Evolutionary conservation across 305 asterid species (phyloP).

Genomic region (Fraxinus velutina): DNA sequence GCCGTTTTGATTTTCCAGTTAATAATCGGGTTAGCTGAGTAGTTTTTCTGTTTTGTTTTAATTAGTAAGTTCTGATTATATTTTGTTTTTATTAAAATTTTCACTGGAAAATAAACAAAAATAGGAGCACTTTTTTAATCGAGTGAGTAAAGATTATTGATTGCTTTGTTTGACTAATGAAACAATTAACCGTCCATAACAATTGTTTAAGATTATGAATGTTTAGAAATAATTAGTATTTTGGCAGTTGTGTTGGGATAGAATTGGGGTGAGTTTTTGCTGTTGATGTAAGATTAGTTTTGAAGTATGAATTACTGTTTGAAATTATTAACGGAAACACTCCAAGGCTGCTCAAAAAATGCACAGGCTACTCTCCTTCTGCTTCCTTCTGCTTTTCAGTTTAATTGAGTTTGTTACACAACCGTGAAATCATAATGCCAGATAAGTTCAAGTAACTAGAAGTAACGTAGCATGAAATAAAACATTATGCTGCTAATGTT

Average conservation of each 20-base stretch:
- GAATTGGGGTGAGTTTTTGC: neutral
- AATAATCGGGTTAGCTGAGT: conserved; percentile 32
- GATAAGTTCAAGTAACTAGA: conserved; percentile 2
- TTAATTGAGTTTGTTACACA: conserved; percentile 5
- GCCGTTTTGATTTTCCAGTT: conserved; percentile 4
- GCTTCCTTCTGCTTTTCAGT: neutral
- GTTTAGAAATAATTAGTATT: neutral
- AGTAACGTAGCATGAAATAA: neutral
- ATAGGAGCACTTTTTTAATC: neutral
- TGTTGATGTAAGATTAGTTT: neutral
- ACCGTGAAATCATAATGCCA: neutral
- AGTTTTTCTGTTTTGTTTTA: neutral
- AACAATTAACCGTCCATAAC: neutral
- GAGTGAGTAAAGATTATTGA: neutral
- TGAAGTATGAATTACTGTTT: neutral
- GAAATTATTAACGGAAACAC: neutral
- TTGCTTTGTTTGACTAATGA: neutral
- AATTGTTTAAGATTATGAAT: neutral
- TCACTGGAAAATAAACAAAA: neutral
- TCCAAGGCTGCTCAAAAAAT: neutral
- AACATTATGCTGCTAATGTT: neutral
- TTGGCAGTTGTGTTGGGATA: neutral
- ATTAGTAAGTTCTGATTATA: conserved; percentile 8
- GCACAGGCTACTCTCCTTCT: neutral
- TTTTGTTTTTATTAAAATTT: neutral